Evolutionary conservation across 208 protist genomes (phyloP).

Genomic region (Spongospora subterranea): DNA sequence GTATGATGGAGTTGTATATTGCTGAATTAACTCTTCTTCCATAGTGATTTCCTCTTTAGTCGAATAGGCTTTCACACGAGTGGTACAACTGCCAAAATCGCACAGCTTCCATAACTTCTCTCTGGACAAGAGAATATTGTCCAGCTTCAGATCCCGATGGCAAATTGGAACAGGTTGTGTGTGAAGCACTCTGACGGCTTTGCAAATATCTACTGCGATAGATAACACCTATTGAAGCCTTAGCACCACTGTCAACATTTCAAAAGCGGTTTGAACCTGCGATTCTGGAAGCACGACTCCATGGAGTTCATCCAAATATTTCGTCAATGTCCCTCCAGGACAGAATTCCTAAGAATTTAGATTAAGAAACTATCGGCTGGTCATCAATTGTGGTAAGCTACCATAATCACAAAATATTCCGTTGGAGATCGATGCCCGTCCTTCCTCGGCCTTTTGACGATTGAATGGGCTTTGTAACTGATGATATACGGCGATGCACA

Average conservation of each 20-base stretch:
- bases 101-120: conserved; percentile 36
- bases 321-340: conserved; percentile 24
- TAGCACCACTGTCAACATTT: not conserved
- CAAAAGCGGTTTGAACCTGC: not conserved
- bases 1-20: conserved; percentile 49
- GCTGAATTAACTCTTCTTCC: conserved; percentile 35
- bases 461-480: conserved; percentile 17
- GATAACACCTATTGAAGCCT: not conserved
- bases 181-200: conserved; percentile 29
- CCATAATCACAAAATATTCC: conserved; percentile 11
- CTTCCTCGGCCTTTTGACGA: not conserved
- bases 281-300: not conserved
- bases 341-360: conserved; percentile 14
- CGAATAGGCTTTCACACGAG: not conserved
- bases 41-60: conserved; percentile 48
- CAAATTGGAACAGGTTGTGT: conserved; percentile 39
- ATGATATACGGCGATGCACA: conserved; percentile 10
- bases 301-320: not conserved
- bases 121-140: conserved; percentile 35
- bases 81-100: conserved; percentile 61
- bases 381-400: not conserved
- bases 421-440: conserved; percentile 33
- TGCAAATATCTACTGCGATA: conserved; percentile 1
- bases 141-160: conserved; percentile 61
- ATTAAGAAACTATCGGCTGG: not conserved